Evolutionary conservation across 306 rosid species (phyloP).

Genomic region (Sophora flavescens): DNA sequence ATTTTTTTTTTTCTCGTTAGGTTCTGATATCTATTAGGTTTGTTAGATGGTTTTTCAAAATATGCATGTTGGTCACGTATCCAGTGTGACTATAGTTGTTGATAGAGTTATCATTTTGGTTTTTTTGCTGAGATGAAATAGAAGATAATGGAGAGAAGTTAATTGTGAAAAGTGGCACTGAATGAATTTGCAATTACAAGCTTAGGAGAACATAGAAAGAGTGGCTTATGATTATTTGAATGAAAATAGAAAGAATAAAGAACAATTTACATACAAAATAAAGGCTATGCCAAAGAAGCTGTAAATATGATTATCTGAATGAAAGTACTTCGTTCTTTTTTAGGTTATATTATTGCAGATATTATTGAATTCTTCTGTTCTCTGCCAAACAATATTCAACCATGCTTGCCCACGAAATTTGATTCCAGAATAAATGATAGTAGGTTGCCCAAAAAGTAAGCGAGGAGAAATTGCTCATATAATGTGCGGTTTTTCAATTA

Average conservation of each 20-base stretch:
- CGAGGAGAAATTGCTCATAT: constrained; percentile 10
- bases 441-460: constrained; percentile 6
- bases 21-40: too few relatives aligned
- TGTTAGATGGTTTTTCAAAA: too few relatives aligned
- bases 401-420: constrained; percentile 13
- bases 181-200: constrained; percentile 19
- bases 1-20: too few relatives aligned
- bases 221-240: neutral
- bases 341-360: neutral
- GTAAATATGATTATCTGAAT: neutral
- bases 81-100: neutral
- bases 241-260: neutral
- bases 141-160: constrained; percentile 12
- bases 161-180: neutral
- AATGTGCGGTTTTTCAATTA: neutral
- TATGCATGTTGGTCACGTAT: too few relatives aligned
- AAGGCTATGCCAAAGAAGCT: constrained; percentile 18
- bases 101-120: neutral
- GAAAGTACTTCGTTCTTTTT: neutral
- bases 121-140: neutral
- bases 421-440: constrained; percentile 18
- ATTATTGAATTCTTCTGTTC: too few relatives aligned
- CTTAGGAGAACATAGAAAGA: neutral
- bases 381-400: neutral
- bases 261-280: constrained; percentile 7